These are phyloP conservation scores for Raphidocelis subcapitata DNA, from an alignment of 139 green algal species.

Conservation along the genomic window DNA sequence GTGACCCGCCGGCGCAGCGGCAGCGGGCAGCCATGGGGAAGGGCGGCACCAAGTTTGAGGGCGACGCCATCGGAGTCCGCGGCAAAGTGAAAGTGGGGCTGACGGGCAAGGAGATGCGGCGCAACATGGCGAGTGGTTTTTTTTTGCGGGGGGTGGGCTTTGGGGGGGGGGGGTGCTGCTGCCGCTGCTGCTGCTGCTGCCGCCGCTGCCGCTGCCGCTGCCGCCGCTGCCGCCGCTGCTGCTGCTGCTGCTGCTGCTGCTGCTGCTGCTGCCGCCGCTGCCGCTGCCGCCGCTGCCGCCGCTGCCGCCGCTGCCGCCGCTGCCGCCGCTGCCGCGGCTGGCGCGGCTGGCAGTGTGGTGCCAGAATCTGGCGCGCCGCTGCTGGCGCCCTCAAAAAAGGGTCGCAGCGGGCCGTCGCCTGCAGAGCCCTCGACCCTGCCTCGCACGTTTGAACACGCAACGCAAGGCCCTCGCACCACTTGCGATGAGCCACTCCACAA, in stretches of 20 bases:
- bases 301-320: background rate
- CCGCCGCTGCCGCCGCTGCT: background rate
- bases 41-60: slow-evolving; percentile 34
- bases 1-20: background rate
- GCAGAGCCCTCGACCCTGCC: no score
- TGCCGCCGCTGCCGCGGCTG: background rate
- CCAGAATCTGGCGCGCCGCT: no score
- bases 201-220: background rate
- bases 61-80: slow-evolving; percentile 14
- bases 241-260: background rate
- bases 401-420: no score
- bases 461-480: no score
- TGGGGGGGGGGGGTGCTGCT: background rate
- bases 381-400: no score
- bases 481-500: no score
- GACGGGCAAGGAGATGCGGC: slow-evolving; percentile 18
- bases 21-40: slow-evolving; percentile 33
- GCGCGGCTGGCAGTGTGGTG: background rate
- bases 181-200: background rate
- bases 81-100: slow-evolving; percentile 2
- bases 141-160: slow-evolving; percentile 5
- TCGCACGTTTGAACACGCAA: no score
- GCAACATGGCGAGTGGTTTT: slow-evolving; percentile 28
- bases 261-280: background rate
- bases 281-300: background rate